These are phyloP conservation scores for Cryptococcus floricola DNA, from an alignment of 1,284 basidiomycete genomes.

Conservation along the genomic window DNA sequence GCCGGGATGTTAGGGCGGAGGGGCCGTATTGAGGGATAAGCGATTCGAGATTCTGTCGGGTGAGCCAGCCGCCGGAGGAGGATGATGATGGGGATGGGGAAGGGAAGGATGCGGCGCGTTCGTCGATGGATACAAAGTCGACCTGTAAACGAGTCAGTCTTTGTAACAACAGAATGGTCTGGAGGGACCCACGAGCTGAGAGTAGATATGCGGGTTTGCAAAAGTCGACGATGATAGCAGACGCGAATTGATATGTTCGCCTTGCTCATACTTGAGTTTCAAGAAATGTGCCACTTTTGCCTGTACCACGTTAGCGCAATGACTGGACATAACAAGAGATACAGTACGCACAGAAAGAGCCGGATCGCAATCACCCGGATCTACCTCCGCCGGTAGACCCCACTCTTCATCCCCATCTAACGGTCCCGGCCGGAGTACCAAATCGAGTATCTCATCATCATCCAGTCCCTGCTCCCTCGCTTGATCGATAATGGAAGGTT, in stretches of 20 bases:
- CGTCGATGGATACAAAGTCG: slow-evolving; percentile 83
- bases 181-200: slow-evolving; percentile 58
- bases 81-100: not conserved
- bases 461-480: slow-evolving; percentile 18
- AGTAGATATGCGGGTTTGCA: slow-evolving; percentile 89
- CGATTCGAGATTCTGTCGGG: slow-evolving; percentile 26
- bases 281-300: slow-evolving; percentile 73
- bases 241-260: slow-evolving; percentile 87
- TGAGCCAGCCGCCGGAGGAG: slow-evolving; percentile 50
- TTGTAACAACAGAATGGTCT: not conserved
- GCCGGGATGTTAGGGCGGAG: slow-evolving; percentile 47
- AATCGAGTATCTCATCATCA: slow-evolving; percentile 30
- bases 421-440: slow-evolving; percentile 22
- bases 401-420: slow-evolving; percentile 57
- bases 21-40: slow-evolving; percentile 28
- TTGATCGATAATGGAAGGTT: not conserved
- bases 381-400: slow-evolving; percentile 66
- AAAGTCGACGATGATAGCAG: slow-evolving; percentile 85
- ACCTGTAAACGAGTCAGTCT: slow-evolving; percentile 51
- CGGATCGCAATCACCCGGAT: slow-evolving; percentile 58
- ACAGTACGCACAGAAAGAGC: slow-evolving; percentile 58
- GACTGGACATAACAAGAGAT: not conserved
- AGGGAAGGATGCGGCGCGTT: slow-evolving; percentile 77
- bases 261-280: slow-evolving; percentile 66
- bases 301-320: slow-evolving; percentile 49